Evolutionary conservation across 73 alveolate species (phyloP).

Genomic region (Paramecium sexaurelia): DNA sequence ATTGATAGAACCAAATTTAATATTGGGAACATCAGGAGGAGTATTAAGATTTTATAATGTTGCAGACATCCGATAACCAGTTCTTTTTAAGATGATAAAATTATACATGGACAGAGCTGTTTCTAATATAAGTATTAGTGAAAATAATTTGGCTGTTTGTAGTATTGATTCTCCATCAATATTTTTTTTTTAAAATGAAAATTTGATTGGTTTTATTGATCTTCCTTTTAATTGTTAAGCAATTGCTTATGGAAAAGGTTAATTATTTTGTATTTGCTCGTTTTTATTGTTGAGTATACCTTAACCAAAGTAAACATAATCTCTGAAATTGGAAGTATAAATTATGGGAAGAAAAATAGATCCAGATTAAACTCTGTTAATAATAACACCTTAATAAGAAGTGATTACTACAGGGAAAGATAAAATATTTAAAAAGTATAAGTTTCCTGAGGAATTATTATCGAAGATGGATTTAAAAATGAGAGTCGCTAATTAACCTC

Average conservation of each 20-base stretch:
- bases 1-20: neutral
- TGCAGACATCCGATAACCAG: constrained; percentile 48
- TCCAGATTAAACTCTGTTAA: constrained; percentile 49
- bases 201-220: constrained; percentile 43
- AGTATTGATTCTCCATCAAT: neutral
- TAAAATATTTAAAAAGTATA: constrained; percentile 88
- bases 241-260: neutral
- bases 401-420: constrained; percentile 87
- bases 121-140: neutral
- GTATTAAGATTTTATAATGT: constrained; percentile 52
- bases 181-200: constrained; percentile 29
- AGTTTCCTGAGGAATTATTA: constrained; percentile 88
- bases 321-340: constrained; percentile 37
- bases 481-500: constrained; percentile 83
- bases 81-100: constrained; percentile 24
- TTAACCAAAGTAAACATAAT: neutral
- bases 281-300: constrained; percentile 10
- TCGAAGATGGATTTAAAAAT: constrained; percentile 83
- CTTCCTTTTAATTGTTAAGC: constrained; percentile 28
- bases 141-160: neutral
- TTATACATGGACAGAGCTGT: constrained; percentile 13
- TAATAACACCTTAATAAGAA: constrained; percentile 15
- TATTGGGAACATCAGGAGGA: constrained; percentile 44
- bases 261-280: neutral
- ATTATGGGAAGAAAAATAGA: constrained; percentile 58